Conservation (phyloP, 2,329 filamentous ascomycete species). For the Furcasterigmium sp. region DNA sequence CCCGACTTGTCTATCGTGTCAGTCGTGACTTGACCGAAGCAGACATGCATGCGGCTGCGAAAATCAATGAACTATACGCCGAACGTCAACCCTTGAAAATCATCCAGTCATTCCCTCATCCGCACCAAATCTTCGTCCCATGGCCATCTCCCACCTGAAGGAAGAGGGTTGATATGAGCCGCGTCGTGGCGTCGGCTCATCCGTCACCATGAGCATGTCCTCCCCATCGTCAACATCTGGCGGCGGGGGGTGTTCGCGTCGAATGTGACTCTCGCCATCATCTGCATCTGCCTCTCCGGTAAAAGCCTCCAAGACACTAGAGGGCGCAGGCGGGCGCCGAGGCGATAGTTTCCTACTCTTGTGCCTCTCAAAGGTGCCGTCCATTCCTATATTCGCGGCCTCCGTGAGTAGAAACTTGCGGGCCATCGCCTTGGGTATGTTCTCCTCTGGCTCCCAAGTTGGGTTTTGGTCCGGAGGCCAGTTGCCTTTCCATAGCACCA, state of each 20-base stretch:
- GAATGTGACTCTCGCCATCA: too few relatives aligned
- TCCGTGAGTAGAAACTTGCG: slow-evolving; percentile 31
- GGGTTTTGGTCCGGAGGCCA: slow-evolving; percentile 53
- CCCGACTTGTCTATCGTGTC: too few relatives aligned
- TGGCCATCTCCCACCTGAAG: slow-evolving; percentile 6
- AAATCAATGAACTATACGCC: too few relatives aligned
- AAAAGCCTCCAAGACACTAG: slow-evolving; percentile 28
- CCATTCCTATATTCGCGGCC: slow-evolving; percentile 16
- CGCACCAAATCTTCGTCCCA: not conserved
- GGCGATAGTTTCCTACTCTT: too few relatives aligned
- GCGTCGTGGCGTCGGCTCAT: slow-evolving; percentile 13
- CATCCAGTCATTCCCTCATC: not conserved
- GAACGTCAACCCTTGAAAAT: too few relatives aligned
- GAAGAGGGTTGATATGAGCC: slow-evolving; percentile 11
- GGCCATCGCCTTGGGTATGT: slow-evolving; percentile 37
- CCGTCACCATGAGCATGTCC: slow-evolving; percentile 22
- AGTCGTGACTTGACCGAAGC: too few relatives aligned
- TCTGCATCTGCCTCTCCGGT: slow-evolving; percentile 4
- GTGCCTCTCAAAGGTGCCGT: not conserved
- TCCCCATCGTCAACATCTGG: slow-evolving; percentile 7
- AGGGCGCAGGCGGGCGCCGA: too few relatives aligned
- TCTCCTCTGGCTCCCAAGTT: slow-evolving; percentile 52
- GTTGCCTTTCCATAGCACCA: slow-evolving; percentile 51
- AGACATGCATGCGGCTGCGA: too few relatives aligned
- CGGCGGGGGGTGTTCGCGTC: too few relatives aligned